These are phyloP conservation scores for Ramularia collo-cygni DNA, from an alignment of 2,329 filamentous ascomycete species.

Conservation along the genomic window DNA sequence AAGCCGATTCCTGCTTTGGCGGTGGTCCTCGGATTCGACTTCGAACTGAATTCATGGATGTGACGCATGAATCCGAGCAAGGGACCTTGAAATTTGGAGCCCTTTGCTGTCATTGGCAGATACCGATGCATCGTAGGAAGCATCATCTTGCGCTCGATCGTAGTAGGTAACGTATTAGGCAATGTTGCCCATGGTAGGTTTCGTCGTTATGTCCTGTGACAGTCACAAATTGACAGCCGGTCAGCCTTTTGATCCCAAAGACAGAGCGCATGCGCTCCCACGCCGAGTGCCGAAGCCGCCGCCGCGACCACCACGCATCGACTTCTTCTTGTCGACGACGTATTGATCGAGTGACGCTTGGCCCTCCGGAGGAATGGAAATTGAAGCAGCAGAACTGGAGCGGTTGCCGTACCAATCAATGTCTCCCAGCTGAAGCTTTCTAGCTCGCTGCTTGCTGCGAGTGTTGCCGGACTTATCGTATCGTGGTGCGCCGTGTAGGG, in stretches of 20 bases:
- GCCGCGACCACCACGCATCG: conserved; percentile 12
- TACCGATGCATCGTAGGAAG: conserved; percentile 5
- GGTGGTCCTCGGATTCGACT: too few relatives aligned
- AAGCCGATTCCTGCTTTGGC: too few relatives aligned
- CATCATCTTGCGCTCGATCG: conserved; percentile 9
- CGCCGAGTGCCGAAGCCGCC: conserved; percentile 8
- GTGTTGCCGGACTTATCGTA: conserved; percentile 55
- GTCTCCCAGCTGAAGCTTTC: conserved; percentile 91
- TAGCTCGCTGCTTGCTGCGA: conserved; percentile 69
- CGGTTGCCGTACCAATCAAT: conserved; percentile 76
- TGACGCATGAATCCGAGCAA: neutral
- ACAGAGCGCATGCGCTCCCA: conserved; percentile 1
- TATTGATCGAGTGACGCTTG: conserved; percentile 25
- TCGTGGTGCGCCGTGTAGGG: conserved; percentile 39
- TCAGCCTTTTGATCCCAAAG: conserved; percentile 17
- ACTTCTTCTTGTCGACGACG: conserved; percentile 23
- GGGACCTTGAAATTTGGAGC: too few relatives aligned
- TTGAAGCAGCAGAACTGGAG: conserved; percentile 11
- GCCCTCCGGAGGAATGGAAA: conserved; percentile 14
- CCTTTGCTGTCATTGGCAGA: conserved; percentile 5
- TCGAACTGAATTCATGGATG: neutral
- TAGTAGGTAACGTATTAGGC: neutral
- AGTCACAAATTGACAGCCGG: conserved; percentile 14
- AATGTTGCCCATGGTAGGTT: neutral
- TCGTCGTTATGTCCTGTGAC: conserved; percentile 26